Base-by-base conservation (phyloP, 164 flowering plant species). In the Magnolia changhungtana region DNA sequence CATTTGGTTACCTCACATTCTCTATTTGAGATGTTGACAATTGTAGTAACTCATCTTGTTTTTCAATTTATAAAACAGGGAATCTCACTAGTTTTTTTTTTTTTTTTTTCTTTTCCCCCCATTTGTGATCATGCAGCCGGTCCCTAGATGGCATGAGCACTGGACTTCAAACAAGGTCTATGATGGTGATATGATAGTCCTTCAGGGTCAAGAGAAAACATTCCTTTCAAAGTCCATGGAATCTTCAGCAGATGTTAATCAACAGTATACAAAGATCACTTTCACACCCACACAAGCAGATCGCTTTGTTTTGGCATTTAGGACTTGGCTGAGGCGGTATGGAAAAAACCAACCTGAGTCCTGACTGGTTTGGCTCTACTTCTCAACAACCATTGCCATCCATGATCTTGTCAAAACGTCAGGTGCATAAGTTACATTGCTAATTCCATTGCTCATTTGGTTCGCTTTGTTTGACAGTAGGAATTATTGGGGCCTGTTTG, bases 111-210 rank as follows among this genome's bases (percentile, higher is more conserved):
- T n/a, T n/a, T n/a, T n/a, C n/a, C n/a, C 27, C 29, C 64, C 1
- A 73, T 76, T 19, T 77, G 11, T 24, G 51, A 3, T 31, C 31
- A 55, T 20, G 52, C 87, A 95, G 98, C 87, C 92, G 77, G 86
- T 89, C 50, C 99, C 99, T 68, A 85, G 99, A 84, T 96, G 99
- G 99, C 87, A 87, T 63, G 99, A 96, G 78, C 99, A 96, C 71
- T 92, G 98, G 98, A 93, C 99, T 13, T 96, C 99, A 78, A 96
- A 96, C 64, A 90, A 89, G 81, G 98, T 96, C 31, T 96, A 96
- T 69, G 99, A 96, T 81, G 99, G 99, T 21, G 98, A 96, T 81
- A 96, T 96, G 99, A 94, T 96, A 69, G 99, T 96, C 52, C 99
- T 96, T 77, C 98, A 94, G 75, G 99, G 99, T 27, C 98, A 92